A percentile compares a stretch with the other conserved stretches of the same genome.
Evolutionary conservation across 139 green algal genomes (phyloP).

Genomic region (Protoeuglena noctilucae): DNA sequence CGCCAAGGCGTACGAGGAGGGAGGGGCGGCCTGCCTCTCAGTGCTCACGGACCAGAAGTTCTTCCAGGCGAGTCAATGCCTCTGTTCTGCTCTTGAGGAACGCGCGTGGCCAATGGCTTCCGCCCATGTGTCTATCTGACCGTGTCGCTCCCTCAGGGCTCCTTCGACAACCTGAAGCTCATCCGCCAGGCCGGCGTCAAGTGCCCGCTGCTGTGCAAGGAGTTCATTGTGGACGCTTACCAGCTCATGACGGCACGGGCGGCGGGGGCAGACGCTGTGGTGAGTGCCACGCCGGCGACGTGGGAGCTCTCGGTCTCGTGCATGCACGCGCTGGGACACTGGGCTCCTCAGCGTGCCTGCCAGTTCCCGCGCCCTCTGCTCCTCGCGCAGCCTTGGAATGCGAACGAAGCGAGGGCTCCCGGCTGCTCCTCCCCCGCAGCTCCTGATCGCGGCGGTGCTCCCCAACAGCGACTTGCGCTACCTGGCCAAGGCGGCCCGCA

Average conservation of each 20-base stretch:
- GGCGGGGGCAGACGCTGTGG: slow-evolving; percentile 78
- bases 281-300: too few species aligned
- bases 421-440: too few species aligned
- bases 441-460: slow-evolving; percentile 95
- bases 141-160: slow-evolving; percentile 22
- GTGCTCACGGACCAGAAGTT: slow-evolving; percentile 94
- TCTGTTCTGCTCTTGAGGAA: background rate
- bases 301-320: too few species aligned
- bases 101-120: background rate
- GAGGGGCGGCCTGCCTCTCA: slow-evolving; percentile 84
- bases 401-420: too few species aligned
- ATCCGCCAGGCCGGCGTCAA: slow-evolving; percentile 57
- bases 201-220: slow-evolving; percentile 95
- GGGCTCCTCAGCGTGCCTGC: too few species aligned
- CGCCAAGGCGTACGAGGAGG: slow-evolving; percentile 76
- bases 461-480: slow-evolving; percentile 84
- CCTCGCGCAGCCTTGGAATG: too few species aligned
- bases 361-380: too few species aligned
- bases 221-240: slow-evolving; percentile 98
- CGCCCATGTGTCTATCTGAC: background rate
- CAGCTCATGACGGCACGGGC: slow-evolving; percentile 44
- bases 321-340: too few species aligned
- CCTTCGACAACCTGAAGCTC: slow-evolving; percentile 58
- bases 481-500: slow-evolving; percentile 56
- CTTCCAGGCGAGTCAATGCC: slow-evolving; percentile 54